phyloP scores from a whole-genome alignment of 495 filamentous ascomycete species.

The Penicillium paradoxum region DNA sequence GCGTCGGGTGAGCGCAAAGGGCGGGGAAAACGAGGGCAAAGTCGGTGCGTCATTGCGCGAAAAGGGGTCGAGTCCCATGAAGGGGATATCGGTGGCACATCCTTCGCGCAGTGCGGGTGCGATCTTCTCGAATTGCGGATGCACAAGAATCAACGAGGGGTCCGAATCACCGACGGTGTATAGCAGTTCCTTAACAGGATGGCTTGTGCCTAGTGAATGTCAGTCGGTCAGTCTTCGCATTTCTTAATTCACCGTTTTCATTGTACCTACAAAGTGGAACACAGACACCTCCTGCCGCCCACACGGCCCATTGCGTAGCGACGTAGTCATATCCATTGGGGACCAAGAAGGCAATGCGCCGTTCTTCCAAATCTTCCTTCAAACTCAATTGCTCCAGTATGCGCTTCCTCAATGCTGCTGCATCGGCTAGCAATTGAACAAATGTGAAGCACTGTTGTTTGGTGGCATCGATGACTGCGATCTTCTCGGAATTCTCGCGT shows the following conservation, averaged over 20 bases:
- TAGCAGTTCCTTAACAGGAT: slow-evolving; percentile 39
- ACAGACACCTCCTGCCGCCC: slow-evolving; percentile 39
- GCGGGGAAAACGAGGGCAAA: slow-evolving; percentile 29
- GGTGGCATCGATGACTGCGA: slow-evolving; percentile 68
- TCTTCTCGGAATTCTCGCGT: slow-evolving; percentile 58
- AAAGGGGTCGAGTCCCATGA: slow-evolving; percentile 34
- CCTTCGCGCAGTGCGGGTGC: slow-evolving; percentile 28
- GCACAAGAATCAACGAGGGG: slow-evolving; percentile 39
- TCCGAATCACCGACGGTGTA: slow-evolving; percentile 42
- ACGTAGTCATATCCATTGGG: slow-evolving; percentile 95
- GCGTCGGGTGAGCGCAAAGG: slow-evolving; percentile 26
- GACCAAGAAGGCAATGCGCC: slow-evolving; percentile 74
- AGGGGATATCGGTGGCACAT: slow-evolving; percentile 22
- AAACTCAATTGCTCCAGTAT: slow-evolving; percentile 48
- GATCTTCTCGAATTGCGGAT: slow-evolving; percentile 36
- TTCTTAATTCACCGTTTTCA: background rate
- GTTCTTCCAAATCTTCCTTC: slow-evolving; percentile 57
- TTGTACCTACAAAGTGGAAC: slow-evolving; percentile 36
- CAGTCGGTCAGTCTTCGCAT: slow-evolving; percentile 5
- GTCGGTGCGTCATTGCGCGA: slow-evolving; percentile 16
- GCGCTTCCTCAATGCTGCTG: slow-evolving; percentile 58
- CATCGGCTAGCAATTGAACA: slow-evolving; percentile 70
- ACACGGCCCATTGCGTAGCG: slow-evolving; percentile 55
- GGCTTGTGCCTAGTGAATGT: slow-evolving; percentile 37
- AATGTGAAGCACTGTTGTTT: slow-evolving; percentile 73